Evolutionary conservation across 2,329 filamentous ascomycete species (phyloP).

Genomic region (Colletotrichum echinochloae): DNA sequence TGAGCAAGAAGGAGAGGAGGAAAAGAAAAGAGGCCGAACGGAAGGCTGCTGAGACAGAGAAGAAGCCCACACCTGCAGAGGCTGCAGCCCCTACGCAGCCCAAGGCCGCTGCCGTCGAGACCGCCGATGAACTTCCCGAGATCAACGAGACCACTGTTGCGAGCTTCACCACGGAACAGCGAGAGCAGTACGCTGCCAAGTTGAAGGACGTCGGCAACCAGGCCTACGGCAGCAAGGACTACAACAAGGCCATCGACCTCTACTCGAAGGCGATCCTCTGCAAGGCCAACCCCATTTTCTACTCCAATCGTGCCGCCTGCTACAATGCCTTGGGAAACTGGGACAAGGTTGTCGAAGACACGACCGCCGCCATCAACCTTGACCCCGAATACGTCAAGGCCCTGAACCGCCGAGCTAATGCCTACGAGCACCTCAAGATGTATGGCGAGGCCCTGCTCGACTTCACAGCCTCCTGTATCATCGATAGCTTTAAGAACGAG

Average conservation of each 20-base stretch:
- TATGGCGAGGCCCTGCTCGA: conserved; percentile 96
- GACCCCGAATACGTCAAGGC: conserved; percentile 98
- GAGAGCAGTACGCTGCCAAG: conserved; percentile 88
- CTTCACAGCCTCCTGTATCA: conserved; percentile 99
- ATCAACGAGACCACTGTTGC: conserved; percentile 68
- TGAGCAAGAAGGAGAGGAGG: conserved; percentile 89
- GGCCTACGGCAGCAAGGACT: conserved; percentile 94
- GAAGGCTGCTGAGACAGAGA: conserved; percentile 62
- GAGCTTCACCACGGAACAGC: conserved; percentile 70
- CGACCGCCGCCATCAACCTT: conserved; percentile 91
- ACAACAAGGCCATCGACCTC: conserved; percentile 91
- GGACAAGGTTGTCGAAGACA: conserved; percentile 97
- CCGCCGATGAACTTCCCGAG: conserved; percentile 77
- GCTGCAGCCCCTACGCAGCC: conserved; percentile 53
- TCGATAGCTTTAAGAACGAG: conserved; percentile 96
- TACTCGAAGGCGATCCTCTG: conserved; percentile 97
- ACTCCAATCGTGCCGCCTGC: conserved; percentile 98
- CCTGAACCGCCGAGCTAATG: conserved; percentile 94
- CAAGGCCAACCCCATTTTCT: conserved; percentile 98
- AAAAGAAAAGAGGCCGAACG: conserved; percentile 85
- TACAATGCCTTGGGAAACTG: conserved; percentile 93
- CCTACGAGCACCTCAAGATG: conserved; percentile 92
- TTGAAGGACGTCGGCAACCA: conserved; percentile 97
- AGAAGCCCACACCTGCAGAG: conserved; percentile 49
- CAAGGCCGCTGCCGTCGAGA: conserved; percentile 65